A percentile compares a stretch with the other conserved stretches of the same genome.
These are phyloP conservation scores for Suhomyces guaymorum DNA, from an alignment of 1,139 yeast species.

Conservation along the genomic window DNA sequence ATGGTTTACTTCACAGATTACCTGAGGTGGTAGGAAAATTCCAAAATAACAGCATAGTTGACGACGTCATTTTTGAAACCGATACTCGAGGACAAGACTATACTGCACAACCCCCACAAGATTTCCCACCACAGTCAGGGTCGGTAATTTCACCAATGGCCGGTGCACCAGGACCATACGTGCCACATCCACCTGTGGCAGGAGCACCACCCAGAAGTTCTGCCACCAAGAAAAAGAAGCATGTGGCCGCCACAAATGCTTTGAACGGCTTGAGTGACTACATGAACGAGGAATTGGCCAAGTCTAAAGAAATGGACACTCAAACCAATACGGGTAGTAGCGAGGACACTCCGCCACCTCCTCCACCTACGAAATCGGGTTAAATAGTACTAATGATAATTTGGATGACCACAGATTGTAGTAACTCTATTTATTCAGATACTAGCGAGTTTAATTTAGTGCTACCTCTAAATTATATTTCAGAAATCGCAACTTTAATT, in stretches of 20 bases:
- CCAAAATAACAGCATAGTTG: constrained; percentile 31
- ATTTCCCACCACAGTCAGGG: constrained; percentile 13
- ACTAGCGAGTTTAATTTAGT: too few species aligned
- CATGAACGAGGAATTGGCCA: constrained; percentile 49
- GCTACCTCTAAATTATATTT: too few species aligned
- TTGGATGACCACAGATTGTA: too few species aligned
- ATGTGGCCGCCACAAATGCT: constrained; percentile 25
- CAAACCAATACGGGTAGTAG: constrained; percentile 18
- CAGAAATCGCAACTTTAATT: too few species aligned
- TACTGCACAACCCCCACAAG: constrained; percentile 17
- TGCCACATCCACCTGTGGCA: background rate
- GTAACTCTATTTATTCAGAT: too few species aligned
- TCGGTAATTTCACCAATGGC: constrained; percentile 4
- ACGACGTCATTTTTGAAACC: constrained; percentile 42
- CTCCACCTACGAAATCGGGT: constrained; percentile 17
- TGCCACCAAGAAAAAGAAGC: constrained; percentile 35
- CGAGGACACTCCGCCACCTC: constrained; percentile 33
- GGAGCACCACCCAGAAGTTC: constrained; percentile 26
- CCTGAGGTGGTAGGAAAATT: constrained; percentile 67
- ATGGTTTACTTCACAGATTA: constrained; percentile 81
- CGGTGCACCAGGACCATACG: constrained; percentile 12
- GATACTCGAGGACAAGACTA: constrained; percentile 9
- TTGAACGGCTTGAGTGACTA: constrained; percentile 37
- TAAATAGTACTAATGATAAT: constrained; percentile 1
- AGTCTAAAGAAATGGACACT: constrained; percentile 40